These are phyloP conservation scores for Phalaenopsis hybrid DNA, from an alignment of 116 monocot genomes.

Conservation along the genomic window DNA sequence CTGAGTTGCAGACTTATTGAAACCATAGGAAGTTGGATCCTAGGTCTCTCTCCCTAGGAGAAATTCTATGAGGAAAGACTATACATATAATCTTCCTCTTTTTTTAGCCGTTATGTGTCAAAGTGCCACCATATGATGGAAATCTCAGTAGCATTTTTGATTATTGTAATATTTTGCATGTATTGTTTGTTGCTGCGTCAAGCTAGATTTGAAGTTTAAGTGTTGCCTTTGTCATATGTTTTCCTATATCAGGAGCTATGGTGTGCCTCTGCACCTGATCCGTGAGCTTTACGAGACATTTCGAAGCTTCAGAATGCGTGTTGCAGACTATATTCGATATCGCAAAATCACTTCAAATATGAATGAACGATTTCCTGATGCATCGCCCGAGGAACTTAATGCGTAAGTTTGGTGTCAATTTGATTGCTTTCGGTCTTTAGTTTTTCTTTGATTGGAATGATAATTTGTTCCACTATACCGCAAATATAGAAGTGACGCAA, in stretches of 20 bases:
- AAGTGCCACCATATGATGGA: background rate
- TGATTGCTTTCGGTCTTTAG: background rate
- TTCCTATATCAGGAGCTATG: conserved; percentile 51
- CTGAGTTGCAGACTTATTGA: background rate
- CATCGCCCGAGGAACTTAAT: conserved; percentile 78
- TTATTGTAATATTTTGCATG: background rate
- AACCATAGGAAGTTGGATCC: background rate
- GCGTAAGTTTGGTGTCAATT: conserved; percentile 38
- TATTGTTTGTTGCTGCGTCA: background rate
- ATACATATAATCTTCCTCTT: background rate
- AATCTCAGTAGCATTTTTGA: background rate
- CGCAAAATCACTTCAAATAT: conserved; percentile 92
- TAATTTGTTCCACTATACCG: background rate
- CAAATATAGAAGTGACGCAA: conserved; percentile 75
- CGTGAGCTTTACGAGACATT: conserved; percentile 91
- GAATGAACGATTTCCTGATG: conserved; percentile 85
- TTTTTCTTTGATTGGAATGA: conserved; percentile 3
- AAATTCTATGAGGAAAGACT: background rate
- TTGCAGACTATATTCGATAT: conserved; percentile 85
- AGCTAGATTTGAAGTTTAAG: background rate
- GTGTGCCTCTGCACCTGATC: conserved; percentile 78
- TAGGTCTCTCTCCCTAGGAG: background rate
- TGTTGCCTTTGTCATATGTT: background rate
- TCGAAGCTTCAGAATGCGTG: conserved; percentile 63
- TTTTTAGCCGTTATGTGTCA: background rate